Evolutionary conservation across 805 yeast genomes (phyloP).

Genomic region (Yamadazyma kitorensis): DNA sequence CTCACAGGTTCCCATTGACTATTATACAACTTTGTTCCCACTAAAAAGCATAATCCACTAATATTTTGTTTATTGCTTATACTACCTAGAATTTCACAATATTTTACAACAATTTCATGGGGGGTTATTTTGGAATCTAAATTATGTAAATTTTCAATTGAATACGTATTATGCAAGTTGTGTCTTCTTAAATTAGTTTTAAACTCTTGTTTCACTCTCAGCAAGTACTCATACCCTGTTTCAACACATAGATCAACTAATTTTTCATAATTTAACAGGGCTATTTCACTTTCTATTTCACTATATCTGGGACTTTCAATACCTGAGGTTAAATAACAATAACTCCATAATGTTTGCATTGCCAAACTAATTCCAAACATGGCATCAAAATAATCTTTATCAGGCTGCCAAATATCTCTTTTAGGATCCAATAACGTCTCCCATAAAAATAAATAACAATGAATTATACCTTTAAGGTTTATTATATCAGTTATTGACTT

Average conservation of each 20-base stretch:
- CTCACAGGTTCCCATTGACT: constrained; percentile 43
- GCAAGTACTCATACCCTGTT: constrained; percentile 35
- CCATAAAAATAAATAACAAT: constrained; percentile 40
- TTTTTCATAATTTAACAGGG: constrained; percentile 19
- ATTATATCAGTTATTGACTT: constrained; percentile 21
- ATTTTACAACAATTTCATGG: constrained; percentile 28
- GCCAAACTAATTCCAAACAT: constrained; percentile 38
- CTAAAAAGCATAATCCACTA: constrained; percentile 41
- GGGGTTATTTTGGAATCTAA: constrained; percentile 16
- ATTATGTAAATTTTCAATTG: constrained; percentile 15
- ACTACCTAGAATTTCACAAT: constrained; percentile 30
- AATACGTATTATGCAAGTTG: constrained; percentile 23
- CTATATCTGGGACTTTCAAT: constrained; percentile 10
- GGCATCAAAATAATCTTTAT: constrained; percentile 34
- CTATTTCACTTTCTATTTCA: constrained; percentile 16
- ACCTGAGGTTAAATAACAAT: constrained; percentile 32
- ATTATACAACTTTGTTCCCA: constrained; percentile 32
- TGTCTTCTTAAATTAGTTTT: constrained; percentile 21
- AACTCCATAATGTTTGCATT: constrained; percentile 40
- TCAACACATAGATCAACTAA: constrained; percentile 29
- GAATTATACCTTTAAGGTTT: constrained; percentile 35
- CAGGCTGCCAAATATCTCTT: constrained; percentile 26
- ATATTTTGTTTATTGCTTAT: constrained; percentile 37
- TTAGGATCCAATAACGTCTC: constrained; percentile 26
- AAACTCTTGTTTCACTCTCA: constrained; percentile 34